phyloP scores from a whole-genome alignment of 2,329 filamentous ascomycete species.

The Neopestalotiopsis sp. region DNA sequence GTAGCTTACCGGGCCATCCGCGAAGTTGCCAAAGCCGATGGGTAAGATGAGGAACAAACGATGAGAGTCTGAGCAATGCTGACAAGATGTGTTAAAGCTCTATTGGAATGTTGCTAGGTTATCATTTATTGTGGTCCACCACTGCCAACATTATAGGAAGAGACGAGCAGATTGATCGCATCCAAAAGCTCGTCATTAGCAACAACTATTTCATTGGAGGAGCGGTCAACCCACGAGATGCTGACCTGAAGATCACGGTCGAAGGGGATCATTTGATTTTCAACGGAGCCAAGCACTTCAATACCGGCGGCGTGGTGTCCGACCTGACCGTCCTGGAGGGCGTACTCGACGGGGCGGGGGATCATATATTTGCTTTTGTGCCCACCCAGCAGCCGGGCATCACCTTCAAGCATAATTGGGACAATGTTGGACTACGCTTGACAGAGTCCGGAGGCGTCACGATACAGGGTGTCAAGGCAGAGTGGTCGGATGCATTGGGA shows the following conservation, averaged over 20 bases:
- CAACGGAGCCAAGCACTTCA: conserved; percentile 69
- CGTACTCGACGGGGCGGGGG: conserved; percentile 58
- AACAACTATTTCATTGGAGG: conserved; percentile 72
- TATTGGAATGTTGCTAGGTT: conserved; percentile 69
- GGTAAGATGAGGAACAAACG: neutral
- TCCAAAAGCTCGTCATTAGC: conserved; percentile 60
- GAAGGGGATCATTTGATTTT: conserved; percentile 62
- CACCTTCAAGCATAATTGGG: conserved; percentile 63
- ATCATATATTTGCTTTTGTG: conserved; percentile 68
- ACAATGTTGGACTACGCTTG: conserved; percentile 66
- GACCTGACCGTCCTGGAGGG: conserved; percentile 67
- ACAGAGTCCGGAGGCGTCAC: conserved; percentile 67
- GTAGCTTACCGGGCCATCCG: conserved; percentile 64
- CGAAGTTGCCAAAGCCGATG: conserved; percentile 68
- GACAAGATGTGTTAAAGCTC: conserved; percentile 41
- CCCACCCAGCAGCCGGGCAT: conserved; percentile 63
- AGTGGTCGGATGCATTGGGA: conserved; percentile 67
- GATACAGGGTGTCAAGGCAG: conserved; percentile 61
- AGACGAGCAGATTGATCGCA: conserved; percentile 61
- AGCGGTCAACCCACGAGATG: conserved; percentile 69
- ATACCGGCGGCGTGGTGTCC: conserved; percentile 69
- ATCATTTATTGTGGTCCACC: conserved; percentile 68
- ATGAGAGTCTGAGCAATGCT: neutral
- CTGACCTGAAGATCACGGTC: conserved; percentile 60
- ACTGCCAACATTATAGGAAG: conserved; percentile 66